These are phyloP conservation scores for Raffaelea albimanens DNA, from an alignment of 2,329 filamentous ascomycete genomes.

Conservation along the genomic window DNA sequence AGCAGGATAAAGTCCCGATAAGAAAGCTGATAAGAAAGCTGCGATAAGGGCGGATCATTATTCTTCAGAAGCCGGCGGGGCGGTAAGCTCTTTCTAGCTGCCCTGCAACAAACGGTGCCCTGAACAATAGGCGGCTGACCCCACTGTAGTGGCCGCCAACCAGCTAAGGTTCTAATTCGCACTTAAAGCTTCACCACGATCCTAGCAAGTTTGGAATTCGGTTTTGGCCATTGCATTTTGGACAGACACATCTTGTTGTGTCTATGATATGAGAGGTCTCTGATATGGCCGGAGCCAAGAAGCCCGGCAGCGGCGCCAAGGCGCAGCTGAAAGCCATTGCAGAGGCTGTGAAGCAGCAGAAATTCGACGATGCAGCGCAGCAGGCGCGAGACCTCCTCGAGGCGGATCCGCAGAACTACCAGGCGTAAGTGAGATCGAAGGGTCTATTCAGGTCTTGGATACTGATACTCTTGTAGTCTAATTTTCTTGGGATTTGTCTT, in stretches of 20 bases:
- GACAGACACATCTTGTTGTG: no score
- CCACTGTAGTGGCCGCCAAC: no score
- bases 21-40: neutral
- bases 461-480: conserved; percentile 25
- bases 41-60: conserved; percentile 2
- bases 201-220: no score
- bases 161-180: no score
- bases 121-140: no score
- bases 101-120: neutral
- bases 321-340: conserved; percentile 73
- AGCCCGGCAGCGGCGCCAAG: conserved; percentile 39
- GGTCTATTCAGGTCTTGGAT: no score
- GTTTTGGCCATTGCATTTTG: no score
- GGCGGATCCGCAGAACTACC: conserved; percentile 70
- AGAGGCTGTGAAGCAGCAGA: conserved; percentile 64
- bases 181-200: no score
- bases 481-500: conserved; percentile 82
- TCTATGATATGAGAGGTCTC: no score
- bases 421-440: conserved; percentile 47
- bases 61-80: conserved; percentile 2
- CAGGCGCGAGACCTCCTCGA: conserved; percentile 62
- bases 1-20: conserved; percentile 1
- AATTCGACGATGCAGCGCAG: conserved; percentile 66
- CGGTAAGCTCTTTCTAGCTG: neutral
- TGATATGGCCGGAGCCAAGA: conserved; percentile 10